A percentile compares a stretch with the other conserved stretches of the same genome.
phyloP scores from a whole-genome alignment of 805 yeast genomes.

The Candida sonorensis region DNA sequence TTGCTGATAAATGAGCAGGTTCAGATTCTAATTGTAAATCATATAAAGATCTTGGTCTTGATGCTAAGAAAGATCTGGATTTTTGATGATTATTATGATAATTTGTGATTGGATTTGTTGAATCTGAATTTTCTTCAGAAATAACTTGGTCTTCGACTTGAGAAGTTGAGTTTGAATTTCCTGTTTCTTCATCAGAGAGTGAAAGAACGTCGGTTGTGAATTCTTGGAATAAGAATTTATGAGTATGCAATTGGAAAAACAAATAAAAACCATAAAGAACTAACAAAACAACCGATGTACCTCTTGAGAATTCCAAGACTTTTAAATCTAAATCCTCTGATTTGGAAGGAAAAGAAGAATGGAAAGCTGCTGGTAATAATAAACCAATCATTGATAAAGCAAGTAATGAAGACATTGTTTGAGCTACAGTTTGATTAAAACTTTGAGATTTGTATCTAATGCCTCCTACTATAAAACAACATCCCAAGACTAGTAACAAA shows the following conservation, averaged over 20 bases:
- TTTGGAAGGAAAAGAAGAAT: slow-evolving; percentile 57
- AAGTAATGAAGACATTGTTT: slow-evolving; percentile 92
- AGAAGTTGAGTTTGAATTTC: too few relatives aligned
- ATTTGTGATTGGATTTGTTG: too few relatives aligned
- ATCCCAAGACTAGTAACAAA: slow-evolving; percentile 84
- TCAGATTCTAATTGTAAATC: slow-evolving; percentile 18
- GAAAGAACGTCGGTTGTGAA: slow-evolving; percentile 40
- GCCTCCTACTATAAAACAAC: slow-evolving; percentile 93
- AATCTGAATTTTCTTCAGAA: too few relatives aligned
- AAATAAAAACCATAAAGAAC: slow-evolving; percentile 72
- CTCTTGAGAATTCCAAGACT: slow-evolving; percentile 74
- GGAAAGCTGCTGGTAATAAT: slow-evolving; percentile 94
- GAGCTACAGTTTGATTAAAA: slow-evolving; percentile 95
- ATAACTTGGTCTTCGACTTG: too few relatives aligned
- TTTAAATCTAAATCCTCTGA: slow-evolving; percentile 23
- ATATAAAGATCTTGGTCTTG: slow-evolving; percentile 24
- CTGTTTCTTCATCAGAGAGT: slow-evolving; percentile 27
- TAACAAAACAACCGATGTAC: slow-evolving; percentile 75
- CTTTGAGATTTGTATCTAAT: slow-evolving; percentile 76
- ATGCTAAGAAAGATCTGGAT: slow-evolving; percentile 22
- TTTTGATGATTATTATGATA: too few relatives aligned
- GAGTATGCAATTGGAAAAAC: slow-evolving; percentile 85
- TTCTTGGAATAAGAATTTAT: slow-evolving; percentile 63
- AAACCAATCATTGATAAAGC: slow-evolving; percentile 86
- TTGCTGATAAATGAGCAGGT: slow-evolving; percentile 40